These are phyloP conservation scores for Aspergillus costaricaensis DNA, from an alignment of 2,329 filamentous ascomycete species.

Conservation along the genomic window DNA sequence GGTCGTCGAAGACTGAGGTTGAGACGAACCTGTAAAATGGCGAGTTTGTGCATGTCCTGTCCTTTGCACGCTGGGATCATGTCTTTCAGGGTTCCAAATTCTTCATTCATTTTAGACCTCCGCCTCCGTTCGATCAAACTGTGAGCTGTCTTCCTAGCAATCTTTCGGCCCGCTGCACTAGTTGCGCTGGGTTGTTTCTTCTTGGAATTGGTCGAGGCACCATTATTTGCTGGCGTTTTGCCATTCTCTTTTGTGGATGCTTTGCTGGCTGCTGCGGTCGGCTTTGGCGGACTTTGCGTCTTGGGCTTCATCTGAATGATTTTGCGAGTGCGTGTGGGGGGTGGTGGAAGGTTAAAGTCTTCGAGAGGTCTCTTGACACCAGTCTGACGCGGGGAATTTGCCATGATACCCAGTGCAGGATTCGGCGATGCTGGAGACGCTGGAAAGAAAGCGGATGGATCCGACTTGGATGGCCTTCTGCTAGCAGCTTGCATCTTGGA, in stretches of 20 bases:
- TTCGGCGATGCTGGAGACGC: conserved; percentile 39
- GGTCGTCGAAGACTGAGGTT: conserved; percentile 8
- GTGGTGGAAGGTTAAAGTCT: conserved; percentile 79
- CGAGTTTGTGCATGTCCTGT: conserved; percentile 95
- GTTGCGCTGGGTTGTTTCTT: conserved; percentile 75
- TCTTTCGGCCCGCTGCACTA: conserved; percentile 88
- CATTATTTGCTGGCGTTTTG: conserved; percentile 20
- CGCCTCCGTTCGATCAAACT: conserved; percentile 88
- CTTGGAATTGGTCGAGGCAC: conserved; percentile 54
- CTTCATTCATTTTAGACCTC: conserved; percentile 97
- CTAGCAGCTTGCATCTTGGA: conserved; percentile 24
- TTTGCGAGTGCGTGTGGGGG: conserved; percentile 86
- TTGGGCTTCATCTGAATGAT: conserved; percentile 97
- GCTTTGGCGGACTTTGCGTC: conserved; percentile 49
- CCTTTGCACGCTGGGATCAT: conserved; percentile 96
- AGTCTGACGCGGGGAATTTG: conserved; percentile 31
- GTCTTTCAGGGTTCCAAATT: conserved; percentile 87
- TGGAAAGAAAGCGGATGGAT: conserved; percentile 32
- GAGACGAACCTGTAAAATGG: conserved; percentile 78
- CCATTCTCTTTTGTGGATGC: conserved; percentile 28
- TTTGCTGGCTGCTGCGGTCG: conserved; percentile 30
- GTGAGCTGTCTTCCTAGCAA: conserved; percentile 92
- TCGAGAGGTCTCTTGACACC: conserved; percentile 45
- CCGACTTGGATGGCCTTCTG: conserved; percentile 32
- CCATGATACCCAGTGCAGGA: conserved; percentile 24